phyloP scores from a whole-genome alignment of 1,284 basidiomycete species.

The Schizophyllum commune region DNA sequence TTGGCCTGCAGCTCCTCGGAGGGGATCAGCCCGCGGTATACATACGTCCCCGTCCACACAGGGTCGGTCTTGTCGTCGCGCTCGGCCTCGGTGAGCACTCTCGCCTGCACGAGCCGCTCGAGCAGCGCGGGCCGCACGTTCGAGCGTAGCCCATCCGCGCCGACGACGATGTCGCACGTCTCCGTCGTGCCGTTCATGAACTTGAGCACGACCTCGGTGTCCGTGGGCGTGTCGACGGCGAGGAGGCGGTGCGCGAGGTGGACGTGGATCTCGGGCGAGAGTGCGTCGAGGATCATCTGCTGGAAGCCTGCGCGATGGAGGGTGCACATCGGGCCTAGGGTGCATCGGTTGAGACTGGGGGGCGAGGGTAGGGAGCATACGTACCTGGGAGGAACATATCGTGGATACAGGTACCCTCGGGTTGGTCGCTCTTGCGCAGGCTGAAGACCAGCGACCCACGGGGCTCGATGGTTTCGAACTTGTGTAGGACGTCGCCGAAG shows the following conservation, averaged over 20 bases:
- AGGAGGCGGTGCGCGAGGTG: slow-evolving; percentile 31
- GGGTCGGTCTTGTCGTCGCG: slow-evolving; percentile 15
- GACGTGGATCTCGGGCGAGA: slow-evolving; percentile 13
- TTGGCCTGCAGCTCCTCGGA: slow-evolving; percentile 25
- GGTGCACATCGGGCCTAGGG: too few relatives aligned
- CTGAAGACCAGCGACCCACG: too few relatives aligned
- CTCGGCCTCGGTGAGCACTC: not conserved
- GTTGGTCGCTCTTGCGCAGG: too few relatives aligned
- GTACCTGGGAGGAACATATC: too few relatives aligned
- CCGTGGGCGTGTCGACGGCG: slow-evolving; percentile 23
- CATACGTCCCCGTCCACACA: slow-evolving; percentile 30
- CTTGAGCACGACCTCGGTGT: slow-evolving; percentile 24
- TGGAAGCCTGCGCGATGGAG: too few relatives aligned
- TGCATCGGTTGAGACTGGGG: too few relatives aligned
- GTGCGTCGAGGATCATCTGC: too few relatives aligned
- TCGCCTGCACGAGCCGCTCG: not conserved
- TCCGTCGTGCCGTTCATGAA: slow-evolving; percentile 37
- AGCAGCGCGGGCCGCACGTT: slow-evolving; percentile 13
- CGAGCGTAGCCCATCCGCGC: slow-evolving; percentile 37
- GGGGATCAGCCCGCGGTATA: slow-evolving; percentile 32
- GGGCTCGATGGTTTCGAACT: too few relatives aligned
- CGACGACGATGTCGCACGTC: slow-evolving; percentile 39
- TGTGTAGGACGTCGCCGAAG: too few relatives aligned
- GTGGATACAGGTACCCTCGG: too few relatives aligned
- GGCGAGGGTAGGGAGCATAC: too few relatives aligned